Evolutionary conservation across 257 asterid species (phyloP).

Genomic region (Ehretia macrophylla): DNA sequence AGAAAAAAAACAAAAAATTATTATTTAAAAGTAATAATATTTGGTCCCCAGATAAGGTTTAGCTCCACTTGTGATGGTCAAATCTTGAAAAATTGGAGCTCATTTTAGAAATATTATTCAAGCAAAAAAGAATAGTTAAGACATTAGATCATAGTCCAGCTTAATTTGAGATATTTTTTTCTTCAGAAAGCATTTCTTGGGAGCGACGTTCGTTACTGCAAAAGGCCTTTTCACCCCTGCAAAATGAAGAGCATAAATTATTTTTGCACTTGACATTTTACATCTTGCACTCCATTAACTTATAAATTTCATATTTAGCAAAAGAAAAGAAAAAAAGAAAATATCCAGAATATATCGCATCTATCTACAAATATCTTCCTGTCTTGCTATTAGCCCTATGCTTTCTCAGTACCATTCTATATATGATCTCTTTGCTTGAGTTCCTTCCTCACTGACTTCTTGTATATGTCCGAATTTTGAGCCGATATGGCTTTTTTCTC

Average conservation of each 20-base stretch:
- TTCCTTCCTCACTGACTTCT: no score
- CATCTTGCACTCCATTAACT: background rate
- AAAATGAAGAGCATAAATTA: background rate
- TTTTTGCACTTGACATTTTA: background rate
- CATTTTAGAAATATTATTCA: no score
- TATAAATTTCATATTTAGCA: no score
- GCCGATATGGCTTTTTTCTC: no score
- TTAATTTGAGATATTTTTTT: slow-evolving; percentile 25
- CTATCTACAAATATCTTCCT: no score
- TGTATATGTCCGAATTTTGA: no score
- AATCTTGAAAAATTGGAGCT: background rate
- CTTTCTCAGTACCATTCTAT: no score
- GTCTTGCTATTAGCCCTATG: no score
- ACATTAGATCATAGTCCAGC: background rate
- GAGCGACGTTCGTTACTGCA: slow-evolving; percentile 79
- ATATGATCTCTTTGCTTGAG: no score
- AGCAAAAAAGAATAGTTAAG: background rate
- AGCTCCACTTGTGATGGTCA: background rate
- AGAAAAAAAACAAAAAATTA: background rate
- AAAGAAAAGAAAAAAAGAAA: no score
- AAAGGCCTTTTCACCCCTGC: slow-evolving; percentile 68
- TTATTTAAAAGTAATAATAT: no score
- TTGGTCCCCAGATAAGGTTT: background rate
- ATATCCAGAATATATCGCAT: no score
- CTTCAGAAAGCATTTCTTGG: slow-evolving; percentile 53